Evolutionary conservation across 345 rosid genomes (phyloP).

Genomic region (Clarkia xantiana): DNA sequence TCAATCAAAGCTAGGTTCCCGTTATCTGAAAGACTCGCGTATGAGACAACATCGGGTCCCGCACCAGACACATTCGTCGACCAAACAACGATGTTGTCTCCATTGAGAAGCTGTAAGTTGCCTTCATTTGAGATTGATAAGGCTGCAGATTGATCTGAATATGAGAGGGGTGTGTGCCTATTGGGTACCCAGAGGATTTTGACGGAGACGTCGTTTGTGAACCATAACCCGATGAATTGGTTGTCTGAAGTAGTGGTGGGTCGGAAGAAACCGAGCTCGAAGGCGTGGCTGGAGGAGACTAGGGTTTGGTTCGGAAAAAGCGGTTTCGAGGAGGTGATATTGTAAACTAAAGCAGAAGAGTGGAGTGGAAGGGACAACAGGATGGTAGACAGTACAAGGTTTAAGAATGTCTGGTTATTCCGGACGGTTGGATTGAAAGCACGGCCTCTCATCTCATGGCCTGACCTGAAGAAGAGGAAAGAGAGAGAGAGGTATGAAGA

Average conservation of each 20-base stretch:
- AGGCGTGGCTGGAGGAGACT: neutral
- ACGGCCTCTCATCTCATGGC: too few species aligned
- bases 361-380: too few species aligned
- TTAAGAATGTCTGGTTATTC: too few species aligned
- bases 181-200: slow-evolving; percentile 28
- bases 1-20: slow-evolving; percentile 20
- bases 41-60: neutral
- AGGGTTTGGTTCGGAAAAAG: slow-evolving; percentile 3
- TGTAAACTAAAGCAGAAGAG: neutral
- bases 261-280: slow-evolving; percentile 9
- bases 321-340: neutral
- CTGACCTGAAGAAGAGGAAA: too few species aligned
- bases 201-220: neutral
- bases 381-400: too few species aligned
- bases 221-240: slow-evolving; percentile 5
- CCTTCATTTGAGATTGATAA: slow-evolving; percentile 10
- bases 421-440: too few species aligned
- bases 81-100: slow-evolving; percentile 10
- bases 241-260: slow-evolving; percentile 1
- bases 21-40: slow-evolving; percentile 9
- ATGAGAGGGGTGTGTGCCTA: slow-evolving; percentile 17
- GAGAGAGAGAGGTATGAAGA: too few species aligned
- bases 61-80: slow-evolving; percentile 2
- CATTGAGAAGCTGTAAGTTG: slow-evolving; percentile 14
- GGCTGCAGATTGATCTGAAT: slow-evolving; percentile 1